phyloP scores from a whole-genome alignment of 148 eudicot genomes.

The Chenopodium album region DNA sequence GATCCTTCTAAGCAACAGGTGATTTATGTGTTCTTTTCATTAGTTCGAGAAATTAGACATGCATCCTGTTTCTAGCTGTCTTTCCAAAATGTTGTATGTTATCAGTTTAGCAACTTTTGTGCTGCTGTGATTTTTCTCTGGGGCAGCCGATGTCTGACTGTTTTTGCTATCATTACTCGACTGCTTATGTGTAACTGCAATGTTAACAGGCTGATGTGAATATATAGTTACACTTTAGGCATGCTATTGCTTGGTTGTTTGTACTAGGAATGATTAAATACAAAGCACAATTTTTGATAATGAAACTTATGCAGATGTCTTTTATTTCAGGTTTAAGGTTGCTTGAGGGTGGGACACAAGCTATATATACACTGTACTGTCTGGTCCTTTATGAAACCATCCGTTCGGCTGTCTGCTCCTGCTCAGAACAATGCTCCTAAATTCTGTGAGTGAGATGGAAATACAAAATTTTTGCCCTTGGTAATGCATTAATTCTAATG shows the following conservation, averaged over 20 bases:
- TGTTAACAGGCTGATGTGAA: no score
- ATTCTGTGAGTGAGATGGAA: conserved; percentile 21
- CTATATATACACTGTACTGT: not conserved
- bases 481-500: not conserved
- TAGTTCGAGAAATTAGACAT: not conserved
- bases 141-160: not conserved
- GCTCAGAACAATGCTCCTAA: conserved; percentile 18
- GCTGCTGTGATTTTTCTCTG: not conserved
- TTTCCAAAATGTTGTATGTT: no score
- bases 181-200: not conserved
- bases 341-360: conserved; percentile 10
- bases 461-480: conserved; percentile 10
- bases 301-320: not conserved
- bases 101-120: not conserved
- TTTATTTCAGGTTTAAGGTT: conserved; percentile 7
- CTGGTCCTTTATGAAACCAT: conserved; percentile 6
- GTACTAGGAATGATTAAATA: not conserved
- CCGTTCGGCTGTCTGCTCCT: conserved; percentile 23
- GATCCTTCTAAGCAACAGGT: conserved; percentile 32
- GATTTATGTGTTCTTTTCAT: conserved; percentile 10
- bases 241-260: not conserved
- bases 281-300: not conserved
- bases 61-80: not conserved
- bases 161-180: not conserved
- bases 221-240: not conserved